A percentile compares a stretch with the other conserved stretches of the same genome.
These are phyloP conservation scores for Neurospora africana DNA, from an alignment of 495 filamentous ascomycete species.

Conservation along the genomic window DNA sequence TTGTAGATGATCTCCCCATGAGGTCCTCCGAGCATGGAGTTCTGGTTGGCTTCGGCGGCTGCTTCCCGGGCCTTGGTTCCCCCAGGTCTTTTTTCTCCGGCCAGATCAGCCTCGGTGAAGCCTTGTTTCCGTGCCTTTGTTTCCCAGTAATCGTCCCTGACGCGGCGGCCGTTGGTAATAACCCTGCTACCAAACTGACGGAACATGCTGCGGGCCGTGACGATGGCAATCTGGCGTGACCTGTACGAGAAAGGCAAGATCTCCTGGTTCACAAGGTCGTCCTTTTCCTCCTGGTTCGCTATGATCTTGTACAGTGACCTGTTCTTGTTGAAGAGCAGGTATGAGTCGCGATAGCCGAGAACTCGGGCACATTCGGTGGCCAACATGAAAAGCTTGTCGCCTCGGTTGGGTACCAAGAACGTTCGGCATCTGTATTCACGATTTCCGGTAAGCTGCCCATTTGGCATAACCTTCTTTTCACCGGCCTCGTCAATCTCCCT, in stretches of 20 bases:
- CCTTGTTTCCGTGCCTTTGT: conserved; percentile 93
- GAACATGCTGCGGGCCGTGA: conserved; percentile 98
- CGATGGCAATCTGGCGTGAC: conserved; percentile 95
- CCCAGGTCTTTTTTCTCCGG: conserved; percentile 92
- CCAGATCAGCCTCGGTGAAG: conserved; percentile 93
- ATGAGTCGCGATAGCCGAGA: conserved; percentile 91
- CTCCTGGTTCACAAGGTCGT: conserved; percentile 89
- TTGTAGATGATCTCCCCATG: conserved; percentile 78
- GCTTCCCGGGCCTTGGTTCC: conserved; percentile 81
- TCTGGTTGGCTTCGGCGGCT: conserved; percentile 48
- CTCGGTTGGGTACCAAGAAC: conserved; percentile 81
- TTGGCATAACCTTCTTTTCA: conserved; percentile 82
- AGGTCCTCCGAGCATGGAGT: conserved; percentile 41
- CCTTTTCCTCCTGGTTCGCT: conserved; percentile 89
- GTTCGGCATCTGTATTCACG: conserved; percentile 90
- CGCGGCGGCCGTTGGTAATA: conserved; percentile 77
- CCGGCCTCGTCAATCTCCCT: conserved; percentile 88
- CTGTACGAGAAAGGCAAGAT: conserved; percentile 96
- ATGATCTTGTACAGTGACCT: conserved; percentile 97
- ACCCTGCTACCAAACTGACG: conserved; percentile 96
- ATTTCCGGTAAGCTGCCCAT: conserved; percentile 68
- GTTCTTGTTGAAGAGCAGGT: conserved; percentile 98
- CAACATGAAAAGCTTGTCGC: conserved; percentile 94
- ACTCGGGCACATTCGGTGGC: conserved; percentile 96
- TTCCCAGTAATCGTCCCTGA: conserved; percentile 98